Percentiles rank a stretch among this genome's conserved stretches.
Conservation (phyloP, 805 yeast species). For the Spathaspora arborariae region DNA sequence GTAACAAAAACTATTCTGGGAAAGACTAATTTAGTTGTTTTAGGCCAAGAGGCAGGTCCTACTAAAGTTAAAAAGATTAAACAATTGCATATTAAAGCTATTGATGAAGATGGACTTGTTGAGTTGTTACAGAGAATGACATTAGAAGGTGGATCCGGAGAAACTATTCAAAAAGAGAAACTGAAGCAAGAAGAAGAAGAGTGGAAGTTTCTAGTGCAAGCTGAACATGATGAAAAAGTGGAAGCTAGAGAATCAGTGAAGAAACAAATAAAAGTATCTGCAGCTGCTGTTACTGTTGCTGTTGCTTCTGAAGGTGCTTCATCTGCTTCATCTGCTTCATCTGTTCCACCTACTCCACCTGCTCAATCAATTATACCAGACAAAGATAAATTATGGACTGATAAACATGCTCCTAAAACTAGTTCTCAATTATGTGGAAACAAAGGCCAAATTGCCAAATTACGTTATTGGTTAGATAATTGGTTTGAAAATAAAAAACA, state of each 20-base stretch:
- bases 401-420: conserved; percentile 81
- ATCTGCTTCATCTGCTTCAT: too few relatives aligned
- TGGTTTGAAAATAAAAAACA: conserved; percentile 63
- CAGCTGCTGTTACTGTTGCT: conserved; percentile 1
- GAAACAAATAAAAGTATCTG: not conserved
- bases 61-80: conserved; percentile 82
- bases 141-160: conserved; percentile 86
- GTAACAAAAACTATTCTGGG: conserved; percentile 83
- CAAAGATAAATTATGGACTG: conserved; percentile 83
- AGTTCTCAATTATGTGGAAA: conserved; percentile 86
- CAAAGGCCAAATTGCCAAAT: conserved; percentile 64
- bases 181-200: conserved; percentile 70
- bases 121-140: conserved; percentile 78
- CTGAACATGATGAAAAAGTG: conserved; percentile 41
- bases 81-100: conserved; percentile 69
- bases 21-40: conserved; percentile 81
- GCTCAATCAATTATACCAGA: conserved; percentile 22
- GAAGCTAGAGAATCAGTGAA: conserved; percentile 39
- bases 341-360: not conserved
- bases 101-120: conserved; percentile 82
- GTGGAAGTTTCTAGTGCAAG: conserved; percentile 43
- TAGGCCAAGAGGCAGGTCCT: conserved; percentile 97
- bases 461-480: conserved; percentile 68
- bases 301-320: not conserved
- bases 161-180: conserved; percentile 67